Evolutionary conservation across 176 grass and related monocot genomes (phyloP).

Genomic region (Oryza meyeriana): DNA sequence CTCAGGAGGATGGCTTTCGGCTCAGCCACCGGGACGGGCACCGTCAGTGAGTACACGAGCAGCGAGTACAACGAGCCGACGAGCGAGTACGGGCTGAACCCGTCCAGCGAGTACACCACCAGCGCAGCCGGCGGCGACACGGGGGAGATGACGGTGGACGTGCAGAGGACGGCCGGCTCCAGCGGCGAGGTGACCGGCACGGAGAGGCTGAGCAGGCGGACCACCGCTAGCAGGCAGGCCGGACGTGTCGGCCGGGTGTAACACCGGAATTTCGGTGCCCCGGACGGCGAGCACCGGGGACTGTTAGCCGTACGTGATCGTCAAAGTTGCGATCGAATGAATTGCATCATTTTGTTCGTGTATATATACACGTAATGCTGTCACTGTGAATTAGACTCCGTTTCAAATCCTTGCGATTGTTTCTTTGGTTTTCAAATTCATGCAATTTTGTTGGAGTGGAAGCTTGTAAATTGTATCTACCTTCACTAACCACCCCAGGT

Average conservation of each 20-base stretch:
- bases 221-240: slow-evolving; percentile 10
- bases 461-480: slow-evolving; percentile 26
- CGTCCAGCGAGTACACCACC: slow-evolving; percentile 43
- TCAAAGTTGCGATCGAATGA: background rate
- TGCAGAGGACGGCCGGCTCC: background rate
- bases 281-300: background rate
- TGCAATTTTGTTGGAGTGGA: slow-evolving; percentile 21
- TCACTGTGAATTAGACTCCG: background rate
- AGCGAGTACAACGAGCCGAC: slow-evolving; percentile 58
- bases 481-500: background rate
- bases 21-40: slow-evolving; percentile 27
- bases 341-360: slow-evolving; percentile 6
- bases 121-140: slow-evolving; percentile 35
- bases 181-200: background rate
- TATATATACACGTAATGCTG: background rate
- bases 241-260: background rate
- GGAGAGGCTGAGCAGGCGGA: slow-evolving; percentile 33
- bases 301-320: background rate
- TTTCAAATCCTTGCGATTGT: background rate
- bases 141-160: slow-evolving; percentile 25
- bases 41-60: slow-evolving; percentile 58
- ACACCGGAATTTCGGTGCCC: background rate
- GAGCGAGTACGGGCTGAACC: slow-evolving; percentile 59
- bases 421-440: background rate
- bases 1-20: slow-evolving; percentile 74